phyloP scores from a whole-genome alignment of 2,329 filamentous ascomycete genomes.

The Pseudocercospora macadamiae region DNA sequence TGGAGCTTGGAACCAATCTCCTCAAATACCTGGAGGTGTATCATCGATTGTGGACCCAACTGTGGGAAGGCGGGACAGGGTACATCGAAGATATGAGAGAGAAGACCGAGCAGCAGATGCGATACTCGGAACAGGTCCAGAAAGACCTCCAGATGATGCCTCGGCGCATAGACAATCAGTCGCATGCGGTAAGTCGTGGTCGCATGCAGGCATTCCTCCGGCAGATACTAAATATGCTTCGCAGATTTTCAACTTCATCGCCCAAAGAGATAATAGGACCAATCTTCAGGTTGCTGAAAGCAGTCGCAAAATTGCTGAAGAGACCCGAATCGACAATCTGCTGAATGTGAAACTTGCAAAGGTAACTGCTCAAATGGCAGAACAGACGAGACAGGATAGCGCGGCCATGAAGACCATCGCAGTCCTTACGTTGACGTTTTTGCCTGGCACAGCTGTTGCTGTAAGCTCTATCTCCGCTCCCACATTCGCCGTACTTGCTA shows the following conservation, averaged over 20 bases:
- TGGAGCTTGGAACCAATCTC: conserved; percentile 38
- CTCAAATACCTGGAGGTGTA: conserved; percentile 39
- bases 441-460: conserved; percentile 44
- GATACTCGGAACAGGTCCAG: conserved; percentile 38
- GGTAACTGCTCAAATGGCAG: conserved; percentile 39
- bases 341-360: conserved; percentile 40
- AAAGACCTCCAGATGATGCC: conserved; percentile 38
- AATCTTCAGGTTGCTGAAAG: conserved; percentile 40
- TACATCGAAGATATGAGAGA: conserved; percentile 41
- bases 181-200: conserved; percentile 34
- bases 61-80: conserved; percentile 38
- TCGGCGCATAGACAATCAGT: conserved; percentile 41
- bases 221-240: conserved; percentile 8
- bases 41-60: conserved; percentile 32
- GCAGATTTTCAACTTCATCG: conserved; percentile 39
- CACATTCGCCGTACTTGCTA: neutral
- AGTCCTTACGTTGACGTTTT: conserved; percentile 48
- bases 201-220: neutral
- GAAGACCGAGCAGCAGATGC: conserved; percentile 39
- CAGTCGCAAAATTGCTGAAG: conserved; percentile 39
- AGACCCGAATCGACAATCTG: conserved; percentile 38
- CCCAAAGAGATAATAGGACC: conserved; percentile 38
- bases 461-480: conserved; percentile 17
- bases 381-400: conserved; percentile 41
- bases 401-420: conserved; percentile 52